Percentiles rank a stretch among this genome's conserved stretches.
These are phyloP conservation scores for Sporodiniella umbellata DNA, from an alignment of 371 early-diverging fungal species.

Conservation along the genomic window DNA sequence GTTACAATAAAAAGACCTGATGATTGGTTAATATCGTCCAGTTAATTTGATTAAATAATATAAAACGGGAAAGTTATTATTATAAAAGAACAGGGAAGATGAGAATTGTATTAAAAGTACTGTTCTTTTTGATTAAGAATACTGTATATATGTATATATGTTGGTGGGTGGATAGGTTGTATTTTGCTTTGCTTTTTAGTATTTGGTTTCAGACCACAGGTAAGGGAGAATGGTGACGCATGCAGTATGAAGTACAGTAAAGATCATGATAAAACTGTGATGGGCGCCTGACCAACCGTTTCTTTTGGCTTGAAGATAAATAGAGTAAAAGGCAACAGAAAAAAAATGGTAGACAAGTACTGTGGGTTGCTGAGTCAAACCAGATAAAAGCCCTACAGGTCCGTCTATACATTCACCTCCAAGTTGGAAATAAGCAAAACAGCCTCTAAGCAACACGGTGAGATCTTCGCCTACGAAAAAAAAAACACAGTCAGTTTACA, in stretches of 20 bases:
- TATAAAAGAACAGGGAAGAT: no score
- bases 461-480: conserved; percentile 34
- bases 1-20: no score
- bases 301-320: conserved; percentile 37
- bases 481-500: background rate
- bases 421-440: conserved; percentile 79
- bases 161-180: no score
- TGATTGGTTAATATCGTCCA: no score
- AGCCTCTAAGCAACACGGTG: conserved; percentile 70
- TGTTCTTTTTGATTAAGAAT: no score
- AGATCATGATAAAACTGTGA: conserved; percentile 36
- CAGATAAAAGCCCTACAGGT: conserved; percentile 82
- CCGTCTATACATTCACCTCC: conserved; percentile 78
- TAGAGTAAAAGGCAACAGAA: conserved; percentile 75
- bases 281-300: conserved; percentile 39
- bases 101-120: no score
- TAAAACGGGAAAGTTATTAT: no score
- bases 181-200: no score
- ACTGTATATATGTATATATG: no score
- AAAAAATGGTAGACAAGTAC: conserved; percentile 79
- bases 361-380: conserved; percentile 60
- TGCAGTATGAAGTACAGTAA: conserved; percentile 52
- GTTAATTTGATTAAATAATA: no score
- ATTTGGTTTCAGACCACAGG: conserved; percentile 30
- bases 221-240: conserved; percentile 54